phyloP scores from a whole-genome alignment of 2,329 filamentous ascomycete species.

The Phialophora expanda region DNA sequence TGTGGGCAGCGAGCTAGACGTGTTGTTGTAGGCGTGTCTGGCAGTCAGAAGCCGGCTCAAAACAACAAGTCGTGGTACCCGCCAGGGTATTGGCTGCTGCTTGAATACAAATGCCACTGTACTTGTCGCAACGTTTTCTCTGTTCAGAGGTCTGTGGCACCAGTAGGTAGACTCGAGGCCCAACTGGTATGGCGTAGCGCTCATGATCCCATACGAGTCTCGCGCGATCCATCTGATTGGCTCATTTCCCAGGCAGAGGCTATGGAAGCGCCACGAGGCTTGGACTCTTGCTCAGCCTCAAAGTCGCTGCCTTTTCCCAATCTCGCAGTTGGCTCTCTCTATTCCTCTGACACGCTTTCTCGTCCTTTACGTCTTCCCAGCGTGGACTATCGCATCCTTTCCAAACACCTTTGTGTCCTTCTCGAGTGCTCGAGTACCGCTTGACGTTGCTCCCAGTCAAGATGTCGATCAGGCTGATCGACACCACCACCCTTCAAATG shows the following conservation, averaged over 20 bases:
- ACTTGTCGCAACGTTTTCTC: not conserved
- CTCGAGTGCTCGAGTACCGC: not conserved
- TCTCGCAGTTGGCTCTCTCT: not conserved
- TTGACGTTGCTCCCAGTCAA: not conserved
- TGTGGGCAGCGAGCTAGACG: not conserved
- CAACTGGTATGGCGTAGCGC: too few species aligned
- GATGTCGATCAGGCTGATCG: slow-evolving; percentile 16
- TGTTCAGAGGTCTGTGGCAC: not conserved
- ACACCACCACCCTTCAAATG: slow-evolving; percentile 4
- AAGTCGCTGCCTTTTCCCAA: not conserved
- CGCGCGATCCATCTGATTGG: not conserved
- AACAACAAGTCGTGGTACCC: not conserved
- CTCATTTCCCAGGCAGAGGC: not conserved
- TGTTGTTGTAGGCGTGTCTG: not conserved
- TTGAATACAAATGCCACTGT: not conserved
- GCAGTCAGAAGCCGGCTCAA: not conserved
- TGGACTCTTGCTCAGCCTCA: slow-evolving; percentile 3
- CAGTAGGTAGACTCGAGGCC: too few species aligned
- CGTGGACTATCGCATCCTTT: not conserved
- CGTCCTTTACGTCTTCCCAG: not conserved
- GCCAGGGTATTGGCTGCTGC: too few species aligned
- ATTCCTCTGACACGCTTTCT: not conserved
- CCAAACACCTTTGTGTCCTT: not conserved
- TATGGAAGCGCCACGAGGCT: not conserved
- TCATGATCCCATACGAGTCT: not conserved